Conservation (phyloP, 192 early-diverging fungal genomes). For the Coemansia sp. region DNA sequence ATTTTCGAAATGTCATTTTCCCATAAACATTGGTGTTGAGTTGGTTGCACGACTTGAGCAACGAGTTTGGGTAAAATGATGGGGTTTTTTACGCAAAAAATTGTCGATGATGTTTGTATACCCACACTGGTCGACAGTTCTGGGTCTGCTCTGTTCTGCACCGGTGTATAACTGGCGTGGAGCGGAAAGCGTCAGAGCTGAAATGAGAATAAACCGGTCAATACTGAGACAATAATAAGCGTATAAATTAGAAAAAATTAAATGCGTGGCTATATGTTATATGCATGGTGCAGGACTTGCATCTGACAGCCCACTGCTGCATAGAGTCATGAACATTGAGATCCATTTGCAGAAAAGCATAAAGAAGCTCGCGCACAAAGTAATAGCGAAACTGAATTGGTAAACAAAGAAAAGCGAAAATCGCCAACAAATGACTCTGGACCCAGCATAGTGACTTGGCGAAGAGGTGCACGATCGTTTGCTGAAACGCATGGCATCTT, state of each 20-base stretch:
- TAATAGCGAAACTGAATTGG: background rate
- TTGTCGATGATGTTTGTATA: conserved; percentile 8
- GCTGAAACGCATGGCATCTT: background rate
- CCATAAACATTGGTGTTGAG: background rate
- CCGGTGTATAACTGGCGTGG: background rate
- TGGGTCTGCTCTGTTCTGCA: background rate
- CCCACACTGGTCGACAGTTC: conserved; percentile 5
- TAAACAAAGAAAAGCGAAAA: background rate
- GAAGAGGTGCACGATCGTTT: too few species aligned
- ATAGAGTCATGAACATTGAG: too few species aligned
- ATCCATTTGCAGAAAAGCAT: too few species aligned
- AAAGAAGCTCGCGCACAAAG: background rate
- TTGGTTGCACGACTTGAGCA: background rate
- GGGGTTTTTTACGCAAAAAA: background rate
- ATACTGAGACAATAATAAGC: conserved; percentile 4
- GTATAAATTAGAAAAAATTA: too few species aligned
- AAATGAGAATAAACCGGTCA: conserved; percentile 12
- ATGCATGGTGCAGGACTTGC: background rate
- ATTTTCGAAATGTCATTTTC: background rate
- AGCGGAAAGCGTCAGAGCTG: background rate
- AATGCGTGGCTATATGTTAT: background rate
- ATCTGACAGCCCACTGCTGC: too few species aligned
- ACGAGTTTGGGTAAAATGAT: background rate
- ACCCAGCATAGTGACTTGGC: too few species aligned
- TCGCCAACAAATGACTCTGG: background rate